Conservation (phyloP, 2,329 filamentous ascomycete genomes). For the Daldinia eschscholtzii region DNA sequence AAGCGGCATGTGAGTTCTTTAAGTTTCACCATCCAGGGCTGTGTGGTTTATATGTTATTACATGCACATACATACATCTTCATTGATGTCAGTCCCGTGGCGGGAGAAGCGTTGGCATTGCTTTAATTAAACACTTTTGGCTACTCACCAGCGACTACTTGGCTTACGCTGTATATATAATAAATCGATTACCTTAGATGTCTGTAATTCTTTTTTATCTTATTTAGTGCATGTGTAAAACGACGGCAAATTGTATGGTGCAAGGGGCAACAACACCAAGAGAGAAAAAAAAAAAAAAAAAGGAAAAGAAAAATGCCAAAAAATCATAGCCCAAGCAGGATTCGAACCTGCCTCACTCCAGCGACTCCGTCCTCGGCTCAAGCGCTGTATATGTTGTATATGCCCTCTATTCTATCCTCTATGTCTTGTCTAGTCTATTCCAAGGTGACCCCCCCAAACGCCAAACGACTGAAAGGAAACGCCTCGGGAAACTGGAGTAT, state of each 20-base stretch:
- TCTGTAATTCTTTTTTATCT: too few species aligned
- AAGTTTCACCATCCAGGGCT: background rate
- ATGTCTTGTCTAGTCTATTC: background rate
- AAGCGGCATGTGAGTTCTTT: background rate
- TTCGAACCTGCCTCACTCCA: constrained; percentile 6
- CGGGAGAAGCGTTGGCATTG: too few species aligned
- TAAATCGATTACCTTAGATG: too few species aligned
- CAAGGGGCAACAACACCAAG: background rate
- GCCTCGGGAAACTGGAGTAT: constrained; percentile 7
- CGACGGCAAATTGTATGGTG: background rate
- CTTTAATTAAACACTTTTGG: too few species aligned
- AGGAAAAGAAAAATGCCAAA: background rate
- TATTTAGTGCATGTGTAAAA: too few species aligned
- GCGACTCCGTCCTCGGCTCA: constrained; percentile 1
- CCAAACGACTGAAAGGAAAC: background rate
- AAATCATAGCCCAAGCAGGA: constrained; percentile 3
- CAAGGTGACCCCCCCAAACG: background rate
- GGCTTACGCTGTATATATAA: too few species aligned
- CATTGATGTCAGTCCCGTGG: too few species aligned
- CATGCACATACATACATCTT: too few species aligned
- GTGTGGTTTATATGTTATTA: too few species aligned
- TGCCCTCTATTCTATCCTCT: background rate
- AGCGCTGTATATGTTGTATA: background rate
- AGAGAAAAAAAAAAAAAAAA: background rate
- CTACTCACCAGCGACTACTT: too few species aligned